phyloP scores from a whole-genome alignment of 2,329 filamentous ascomycete species.

The Didymella pinodella region DNA sequence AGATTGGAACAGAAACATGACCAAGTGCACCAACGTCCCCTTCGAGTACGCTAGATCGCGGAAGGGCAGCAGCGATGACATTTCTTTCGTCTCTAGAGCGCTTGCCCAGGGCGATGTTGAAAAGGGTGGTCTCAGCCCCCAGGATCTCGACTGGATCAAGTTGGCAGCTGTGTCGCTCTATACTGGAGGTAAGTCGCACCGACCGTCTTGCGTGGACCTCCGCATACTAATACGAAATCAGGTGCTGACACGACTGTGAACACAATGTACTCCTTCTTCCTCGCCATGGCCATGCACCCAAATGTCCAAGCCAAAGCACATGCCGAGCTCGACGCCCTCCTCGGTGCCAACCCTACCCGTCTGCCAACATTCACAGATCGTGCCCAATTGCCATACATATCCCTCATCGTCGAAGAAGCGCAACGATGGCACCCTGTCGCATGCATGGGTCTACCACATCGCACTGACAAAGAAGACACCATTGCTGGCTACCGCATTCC shows the following conservation, averaged over 20 bases:
- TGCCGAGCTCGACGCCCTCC: conserved; percentile 57
- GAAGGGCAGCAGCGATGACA: conserved; percentile 27
- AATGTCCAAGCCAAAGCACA: conserved; percentile 58
- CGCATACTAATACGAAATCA: not conserved
- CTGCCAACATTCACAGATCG: conserved; percentile 59
- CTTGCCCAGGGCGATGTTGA: conserved; percentile 25
- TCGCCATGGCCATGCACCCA: conserved; percentile 62
- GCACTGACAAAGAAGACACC: conserved; percentile 43
- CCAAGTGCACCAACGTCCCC: conserved; percentile 44
- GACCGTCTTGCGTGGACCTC: not conserved
- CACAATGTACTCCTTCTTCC: conserved; percentile 55
- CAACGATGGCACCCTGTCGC: conserved; percentile 51
- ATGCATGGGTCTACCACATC: conserved; percentile 46
- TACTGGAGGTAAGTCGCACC: conserved; percentile 42
- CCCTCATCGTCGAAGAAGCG: conserved; percentile 51
- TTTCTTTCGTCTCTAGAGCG: conserved; percentile 52
- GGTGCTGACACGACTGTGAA: conserved; percentile 55
- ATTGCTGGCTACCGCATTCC: conserved; percentile 53
- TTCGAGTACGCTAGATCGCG: conserved; percentile 54
- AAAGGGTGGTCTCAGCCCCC: conserved; percentile 31
- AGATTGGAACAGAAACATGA: conserved; percentile 32
- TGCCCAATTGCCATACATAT: conserved; percentile 50
- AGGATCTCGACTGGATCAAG: conserved; percentile 48
- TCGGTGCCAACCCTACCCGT: conserved; percentile 50
- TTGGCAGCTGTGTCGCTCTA: conserved; percentile 54